A percentile compares a stretch with the other conserved stretches of the same genome.
Evolutionary conservation across 2,329 filamentous ascomycete species (phyloP).

Genomic region (Xylariomycetidae sp.): DNA sequence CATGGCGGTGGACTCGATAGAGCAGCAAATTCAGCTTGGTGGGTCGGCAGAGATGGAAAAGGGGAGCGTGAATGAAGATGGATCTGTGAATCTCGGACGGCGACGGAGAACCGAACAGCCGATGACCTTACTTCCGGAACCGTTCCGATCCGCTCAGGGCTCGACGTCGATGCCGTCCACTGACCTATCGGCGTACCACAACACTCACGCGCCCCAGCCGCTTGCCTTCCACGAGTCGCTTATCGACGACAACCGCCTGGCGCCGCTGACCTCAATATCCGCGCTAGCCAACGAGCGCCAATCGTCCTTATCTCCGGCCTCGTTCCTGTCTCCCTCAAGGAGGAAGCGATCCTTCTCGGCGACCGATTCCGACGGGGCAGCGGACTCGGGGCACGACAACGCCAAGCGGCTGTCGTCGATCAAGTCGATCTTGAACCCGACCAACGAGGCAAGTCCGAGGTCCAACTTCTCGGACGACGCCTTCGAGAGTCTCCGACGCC

Average conservation of each 20-base stretch:
- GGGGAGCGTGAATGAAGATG: constrained; percentile 56
- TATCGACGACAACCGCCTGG: constrained; percentile 52
- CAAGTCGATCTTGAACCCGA: constrained; percentile 66
- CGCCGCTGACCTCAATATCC: constrained; percentile 46
- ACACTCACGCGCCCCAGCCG: constrained; percentile 33
- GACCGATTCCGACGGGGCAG: constrained; percentile 44
- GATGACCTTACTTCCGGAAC: constrained; percentile 42
- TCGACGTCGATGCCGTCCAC: constrained; percentile 37
- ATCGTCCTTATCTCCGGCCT: constrained; percentile 54
- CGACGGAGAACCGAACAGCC: constrained; percentile 42
- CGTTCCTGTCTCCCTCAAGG: constrained; percentile 51
- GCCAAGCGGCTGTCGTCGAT: constrained; percentile 66
- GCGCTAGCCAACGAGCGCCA: constrained; percentile 43
- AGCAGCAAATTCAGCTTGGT: constrained; percentile 33
- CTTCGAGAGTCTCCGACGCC: constrained; percentile 37
- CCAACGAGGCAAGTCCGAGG: constrained; percentile 19
- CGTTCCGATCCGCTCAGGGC: constrained; percentile 36
- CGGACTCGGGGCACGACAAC: constrained; percentile 37
- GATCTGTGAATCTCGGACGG: constrained; percentile 57
- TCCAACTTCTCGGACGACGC: constrained; percentile 27
- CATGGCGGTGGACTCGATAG: constrained; percentile 42
- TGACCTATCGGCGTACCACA: constrained; percentile 48
- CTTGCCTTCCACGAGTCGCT: constrained; percentile 37
- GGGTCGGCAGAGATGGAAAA: constrained; percentile 39
- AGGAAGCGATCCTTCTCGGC: constrained; percentile 67